A percentile compares a stretch with the other conserved stretches of the same genome.
phyloP scores from a whole-genome alignment of 352 stramenopile genomes.

The Phytophthora kernoviae region DNA sequence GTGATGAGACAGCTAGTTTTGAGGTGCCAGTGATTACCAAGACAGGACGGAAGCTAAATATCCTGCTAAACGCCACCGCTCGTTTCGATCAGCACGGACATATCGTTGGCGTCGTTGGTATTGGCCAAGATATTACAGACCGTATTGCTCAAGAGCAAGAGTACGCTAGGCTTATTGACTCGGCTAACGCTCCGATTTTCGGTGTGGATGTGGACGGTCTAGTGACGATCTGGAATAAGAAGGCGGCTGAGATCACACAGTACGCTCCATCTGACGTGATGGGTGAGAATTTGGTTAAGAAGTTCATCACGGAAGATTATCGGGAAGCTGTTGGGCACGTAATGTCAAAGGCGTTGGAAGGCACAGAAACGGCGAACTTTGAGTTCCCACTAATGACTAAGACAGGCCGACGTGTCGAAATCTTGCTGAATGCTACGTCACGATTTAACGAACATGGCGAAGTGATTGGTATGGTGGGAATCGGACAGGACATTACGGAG shows the following conservation, averaged over 20 bases:
- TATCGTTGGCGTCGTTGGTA: slow-evolving; percentile 73
- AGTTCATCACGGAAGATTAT: slow-evolving; percentile 64
- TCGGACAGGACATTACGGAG: slow-evolving; percentile 69
- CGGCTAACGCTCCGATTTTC: slow-evolving; percentile 87
- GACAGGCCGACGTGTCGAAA: slow-evolving; percentile 60
- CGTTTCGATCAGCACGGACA: slow-evolving; percentile 65
- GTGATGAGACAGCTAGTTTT: slow-evolving; percentile 70
- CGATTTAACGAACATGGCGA: slow-evolving; percentile 63
- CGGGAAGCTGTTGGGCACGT: slow-evolving; percentile 52
- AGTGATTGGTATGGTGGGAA: slow-evolving; percentile 72
- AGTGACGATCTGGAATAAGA: slow-evolving; percentile 79
- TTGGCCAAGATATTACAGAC: slow-evolving; percentile 79
- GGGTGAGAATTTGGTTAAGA: slow-evolving; percentile 61
- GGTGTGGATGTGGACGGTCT: slow-evolving; percentile 68
- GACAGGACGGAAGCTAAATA: slow-evolving; percentile 62
- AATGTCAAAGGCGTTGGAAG: slow-evolving; percentile 54
- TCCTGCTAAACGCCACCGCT: slow-evolving; percentile 81
- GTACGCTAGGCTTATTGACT: slow-evolving; percentile 69
- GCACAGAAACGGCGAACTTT: slow-evolving; percentile 66
- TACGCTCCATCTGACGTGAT: slow-evolving; percentile 69
- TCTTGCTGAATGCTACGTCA: slow-evolving; percentile 76
- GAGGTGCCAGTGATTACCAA: slow-evolving; percentile 82
- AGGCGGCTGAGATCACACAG: slow-evolving; percentile 74
- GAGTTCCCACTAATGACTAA: slow-evolving; percentile 83
- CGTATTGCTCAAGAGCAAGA: slow-evolving; percentile 64